Evolutionary conservation across 2,329 filamentous ascomycete genomes (phyloP), one percentile per base, ranked within the genome.

Genomic region (Ciborinia camelliae): DNA sequence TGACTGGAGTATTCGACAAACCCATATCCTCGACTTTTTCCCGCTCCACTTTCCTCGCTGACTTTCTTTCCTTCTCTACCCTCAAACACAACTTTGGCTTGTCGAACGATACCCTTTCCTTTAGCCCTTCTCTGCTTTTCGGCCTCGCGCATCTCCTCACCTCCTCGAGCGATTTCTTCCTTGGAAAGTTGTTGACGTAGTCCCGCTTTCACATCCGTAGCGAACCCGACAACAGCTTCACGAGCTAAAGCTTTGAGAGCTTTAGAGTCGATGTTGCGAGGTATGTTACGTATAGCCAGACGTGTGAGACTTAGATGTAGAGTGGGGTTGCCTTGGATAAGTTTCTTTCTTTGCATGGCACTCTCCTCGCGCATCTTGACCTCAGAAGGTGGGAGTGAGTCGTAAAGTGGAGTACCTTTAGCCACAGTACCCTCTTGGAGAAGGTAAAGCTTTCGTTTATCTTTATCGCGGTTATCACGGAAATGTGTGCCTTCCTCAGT

Each of bases 1-100:
- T 99, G 95, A 37, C 91, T 95, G 69, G 88, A 90, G 78, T 97
- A 99, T 79, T 99, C 95, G 70, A 99, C 90, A 80, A 99, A 99
- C 15, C 96, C 95, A 76, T 99, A 99, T 6, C 95, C 95, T 75
- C 94, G 86, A 75, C 90, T 95, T 75, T 90, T 86, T 54, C 93
- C 93, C 8, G 87, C 92, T 9, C 90, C 92, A 59, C 82, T 86
- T 51, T 85, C 82, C 78, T 96, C 92, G 10, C 83, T 78, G 18
- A 97, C 86, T 79, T 97, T 98, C 73, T 86, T 86, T 53, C 95
- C 95, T 71, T 95, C 87, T 43, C 85, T 85, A 64, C 89, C 90
- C 79, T 99, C 95, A 73, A 95, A 98, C 45, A 98, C 90, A 63
- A 99, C 86, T 81, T 97, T 99, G 64, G 94, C 90, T 79, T 99